Evolutionary conservation across 179 eudicot species (phyloP).

Genomic region (Nepenthes alata): DNA sequence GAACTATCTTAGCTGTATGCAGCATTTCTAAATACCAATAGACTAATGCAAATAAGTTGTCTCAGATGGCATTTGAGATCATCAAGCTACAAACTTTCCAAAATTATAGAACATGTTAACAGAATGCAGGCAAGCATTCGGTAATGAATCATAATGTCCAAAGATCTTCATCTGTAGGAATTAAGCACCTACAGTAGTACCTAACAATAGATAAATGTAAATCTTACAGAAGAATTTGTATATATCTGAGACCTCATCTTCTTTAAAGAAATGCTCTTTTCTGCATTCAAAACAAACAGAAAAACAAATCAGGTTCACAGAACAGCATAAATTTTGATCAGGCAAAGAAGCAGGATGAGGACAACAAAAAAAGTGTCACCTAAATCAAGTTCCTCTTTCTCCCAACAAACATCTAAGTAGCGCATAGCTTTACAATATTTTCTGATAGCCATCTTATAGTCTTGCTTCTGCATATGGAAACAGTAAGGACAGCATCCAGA

Average conservation of each 20-base stretch:
- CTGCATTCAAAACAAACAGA: slow-evolving; percentile 13
- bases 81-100: background rate
- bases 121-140: too few relatives aligned
- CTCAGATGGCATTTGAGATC: background rate
- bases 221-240: slow-evolving; percentile 34
- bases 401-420: slow-evolving; percentile 61
- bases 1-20: too few relatives aligned
- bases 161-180: too few relatives aligned
- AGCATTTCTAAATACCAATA: too few relatives aligned
- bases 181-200: background rate
- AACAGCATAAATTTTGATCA: background rate
- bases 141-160: too few relatives aligned
- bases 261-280: slow-evolving; percentile 27
- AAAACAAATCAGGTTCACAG: slow-evolving; percentile 5
- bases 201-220: background rate
- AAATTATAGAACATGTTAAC: background rate
- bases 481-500: background rate
- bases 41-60: too few relatives aligned
- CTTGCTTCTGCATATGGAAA: slow-evolving; percentile 23
- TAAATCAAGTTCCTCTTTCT: slow-evolving; percentile 34
- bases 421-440: slow-evolving; percentile 37
- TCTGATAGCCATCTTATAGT: slow-evolving; percentile 30
- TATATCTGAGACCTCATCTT: slow-evolving; percentile 35
- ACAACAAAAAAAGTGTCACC: slow-evolving; percentile 14
- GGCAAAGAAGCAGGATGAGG: background rate